Conservation (phyloP, 208 protist species). For the Phytomonas sp. region DNA sequence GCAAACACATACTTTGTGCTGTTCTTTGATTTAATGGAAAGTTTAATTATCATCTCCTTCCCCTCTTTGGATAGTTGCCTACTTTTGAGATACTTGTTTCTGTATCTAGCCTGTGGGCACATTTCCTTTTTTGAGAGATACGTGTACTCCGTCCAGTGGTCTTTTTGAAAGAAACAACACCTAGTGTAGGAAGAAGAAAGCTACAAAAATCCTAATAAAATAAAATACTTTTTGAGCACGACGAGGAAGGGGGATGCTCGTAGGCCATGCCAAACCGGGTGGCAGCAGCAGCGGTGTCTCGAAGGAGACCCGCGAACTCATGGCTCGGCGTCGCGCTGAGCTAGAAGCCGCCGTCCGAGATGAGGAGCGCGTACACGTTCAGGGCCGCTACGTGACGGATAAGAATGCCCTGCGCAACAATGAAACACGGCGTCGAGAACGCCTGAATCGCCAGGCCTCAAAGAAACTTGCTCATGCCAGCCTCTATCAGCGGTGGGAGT, state of each 20-base stretch:
- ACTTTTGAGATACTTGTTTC: not conserved
- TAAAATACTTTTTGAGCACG: not conserved
- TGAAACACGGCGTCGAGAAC: conserved; percentile 39
- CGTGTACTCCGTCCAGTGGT: not conserved
- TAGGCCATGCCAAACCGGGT: not conserved
- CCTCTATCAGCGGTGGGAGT: conserved; percentile 61
- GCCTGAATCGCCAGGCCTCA: conserved; percentile 47
- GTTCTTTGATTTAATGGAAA: not conserved
- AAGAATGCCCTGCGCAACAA: conserved; percentile 48
- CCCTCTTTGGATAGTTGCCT: conserved; percentile 4
- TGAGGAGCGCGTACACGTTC: conserved; percentile 54
- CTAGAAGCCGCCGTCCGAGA: conserved; percentile 21
- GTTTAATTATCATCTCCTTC: not conserved
- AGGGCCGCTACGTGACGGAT: conserved; percentile 79
- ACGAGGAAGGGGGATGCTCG: not conserved
- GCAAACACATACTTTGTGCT: not conserved
- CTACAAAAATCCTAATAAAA: conserved; percentile 6
- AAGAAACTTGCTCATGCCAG: conserved; percentile 56
- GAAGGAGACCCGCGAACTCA: conserved; percentile 46
- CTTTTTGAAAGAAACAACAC: not conserved
- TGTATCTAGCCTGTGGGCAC: not conserved
- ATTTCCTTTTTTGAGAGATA: not conserved
- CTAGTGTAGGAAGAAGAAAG: not conserved
- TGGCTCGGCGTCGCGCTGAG: conserved; percentile 41
- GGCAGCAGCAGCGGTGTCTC: conserved; percentile 22